These are phyloP conservation scores for Xylaria curta DNA, from an alignment of 495 filamentous ascomycete genomes.

Conservation along the genomic window DNA sequence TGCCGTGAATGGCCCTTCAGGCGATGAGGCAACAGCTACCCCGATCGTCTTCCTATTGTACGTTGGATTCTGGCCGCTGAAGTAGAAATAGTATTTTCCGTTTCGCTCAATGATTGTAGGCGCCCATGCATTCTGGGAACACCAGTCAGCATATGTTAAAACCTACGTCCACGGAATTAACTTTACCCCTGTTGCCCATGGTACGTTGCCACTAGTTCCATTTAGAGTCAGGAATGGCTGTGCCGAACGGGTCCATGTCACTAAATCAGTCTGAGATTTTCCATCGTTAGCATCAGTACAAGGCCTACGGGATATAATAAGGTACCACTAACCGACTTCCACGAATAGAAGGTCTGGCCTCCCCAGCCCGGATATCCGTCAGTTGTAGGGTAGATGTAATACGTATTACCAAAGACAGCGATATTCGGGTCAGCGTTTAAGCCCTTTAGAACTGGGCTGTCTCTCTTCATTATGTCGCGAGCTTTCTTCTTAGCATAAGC, in stretches of 20 bases:
- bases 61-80: constrained; percentile 28
- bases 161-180: not conserved
- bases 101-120: constrained; percentile 29
- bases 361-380: constrained; percentile 30
- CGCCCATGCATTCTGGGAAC: constrained; percentile 26
- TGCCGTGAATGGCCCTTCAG: constrained; percentile 24
- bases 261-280: constrained; percentile 14
- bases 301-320: not conserved
- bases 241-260: constrained; percentile 25
- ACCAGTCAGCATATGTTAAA: not conserved
- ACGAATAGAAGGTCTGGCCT: constrained; percentile 30
- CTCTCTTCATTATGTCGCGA: constrained; percentile 8
- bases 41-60: constrained; percentile 31
- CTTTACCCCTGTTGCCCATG: constrained; percentile 30
- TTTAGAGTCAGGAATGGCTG: constrained; percentile 28
- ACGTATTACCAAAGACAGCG: constrained; percentile 24
- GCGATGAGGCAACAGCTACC: constrained; percentile 24
- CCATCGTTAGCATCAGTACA: not conserved
- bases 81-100: constrained; percentile 32
- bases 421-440: constrained; percentile 31
- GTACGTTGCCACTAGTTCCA: constrained; percentile 26
- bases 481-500: not conserved
- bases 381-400: constrained; percentile 30
- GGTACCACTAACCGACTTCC: constrained; percentile 23
- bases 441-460: constrained; percentile 24